Percentiles rank a stretch among this genome's conserved stretches.
phyloP scores from a whole-genome alignment of 192 early-diverging fungal genomes.

The Anaeromyces robustus region DNA sequence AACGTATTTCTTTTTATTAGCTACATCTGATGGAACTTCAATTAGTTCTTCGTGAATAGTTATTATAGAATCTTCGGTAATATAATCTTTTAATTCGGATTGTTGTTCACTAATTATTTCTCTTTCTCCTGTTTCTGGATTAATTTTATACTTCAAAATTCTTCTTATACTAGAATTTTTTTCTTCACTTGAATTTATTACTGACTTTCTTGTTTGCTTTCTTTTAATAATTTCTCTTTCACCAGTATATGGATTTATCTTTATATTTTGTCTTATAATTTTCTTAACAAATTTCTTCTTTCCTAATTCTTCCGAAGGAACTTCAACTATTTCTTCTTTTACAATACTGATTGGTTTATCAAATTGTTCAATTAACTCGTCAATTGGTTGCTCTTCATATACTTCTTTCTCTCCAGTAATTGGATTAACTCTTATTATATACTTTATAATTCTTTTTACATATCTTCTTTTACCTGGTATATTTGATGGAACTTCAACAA shows the following conservation, averaged over 20 bases:
- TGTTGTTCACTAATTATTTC: too few species aligned
- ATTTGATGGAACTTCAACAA: not conserved
- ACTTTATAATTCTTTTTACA: not conserved
- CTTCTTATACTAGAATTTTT: too few species aligned
- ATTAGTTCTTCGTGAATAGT: too few species aligned
- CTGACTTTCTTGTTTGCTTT: too few species aligned
- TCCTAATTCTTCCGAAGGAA: not conserved
- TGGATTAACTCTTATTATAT: not conserved
- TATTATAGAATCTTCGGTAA: too few species aligned
- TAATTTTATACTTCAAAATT: too few species aligned
- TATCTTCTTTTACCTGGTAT: not conserved
- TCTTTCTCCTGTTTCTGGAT: too few species aligned
- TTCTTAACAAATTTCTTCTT: not conserved
- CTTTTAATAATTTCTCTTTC: not conserved
- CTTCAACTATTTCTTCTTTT: not conserved
- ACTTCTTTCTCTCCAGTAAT: not conserved
- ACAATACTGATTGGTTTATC: not conserved
- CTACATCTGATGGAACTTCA: too few species aligned
- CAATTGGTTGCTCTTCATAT: not conserved
- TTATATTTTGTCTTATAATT: not conserved
- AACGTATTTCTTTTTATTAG: too few species aligned
- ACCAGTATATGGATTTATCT: not conserved
- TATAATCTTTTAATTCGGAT: too few species aligned
- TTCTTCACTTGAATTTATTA: too few species aligned
- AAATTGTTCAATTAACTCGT: not conserved